Base-by-base conservation (phyloP, 257 asterid species). In the Mitragyna speciosa region DNA sequence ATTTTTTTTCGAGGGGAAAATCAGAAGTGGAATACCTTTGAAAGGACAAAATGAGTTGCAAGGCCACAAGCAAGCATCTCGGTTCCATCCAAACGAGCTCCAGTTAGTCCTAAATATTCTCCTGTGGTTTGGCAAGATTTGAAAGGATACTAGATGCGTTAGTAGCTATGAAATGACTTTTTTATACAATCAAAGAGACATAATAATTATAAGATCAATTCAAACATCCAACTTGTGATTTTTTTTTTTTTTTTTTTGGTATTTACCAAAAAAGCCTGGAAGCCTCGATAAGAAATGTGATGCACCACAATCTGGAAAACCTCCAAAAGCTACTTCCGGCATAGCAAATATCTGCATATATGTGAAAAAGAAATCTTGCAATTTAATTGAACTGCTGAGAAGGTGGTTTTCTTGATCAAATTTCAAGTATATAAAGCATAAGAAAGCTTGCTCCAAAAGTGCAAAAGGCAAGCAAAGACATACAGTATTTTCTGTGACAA, bases 51-150 rank as follows among this genome's bases (percentile, higher is more conserved):
- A 75, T 84, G 87, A 78, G 87, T 84, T 63, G 79, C 87, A 24
- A 84, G 85, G 49, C 87, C 87, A 58, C 79, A 84, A 2, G 83
- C 68, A 74, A 84, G 45, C 87, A 84, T 84, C 49, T 81, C 85
- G 0, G 54, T n/a, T 31, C 87, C 87, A 70, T 51, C 69, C 69
- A 84, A 73, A 2, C 67, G 45, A 30, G 54, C 54, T 6, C 87
- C 85, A 0, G 87, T 81, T 26, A 84, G 41, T 5, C 85, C 87
- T 31, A 84, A 39, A 66, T 74, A 84, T 70, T 84, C 87, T 67
- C 85, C 85, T 81, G 49, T 41, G 11, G 19, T 52, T 52, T 52
- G 14, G 6, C 59, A 16, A 45, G 48, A 28, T 19, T 30, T 1
- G 36, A 2, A 17, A 52, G 39, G 41, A 16, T 70, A 45, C 7